Conservation (phyloP, 306 rosid species). For the Glycyrrhiza uralensis region DNA sequence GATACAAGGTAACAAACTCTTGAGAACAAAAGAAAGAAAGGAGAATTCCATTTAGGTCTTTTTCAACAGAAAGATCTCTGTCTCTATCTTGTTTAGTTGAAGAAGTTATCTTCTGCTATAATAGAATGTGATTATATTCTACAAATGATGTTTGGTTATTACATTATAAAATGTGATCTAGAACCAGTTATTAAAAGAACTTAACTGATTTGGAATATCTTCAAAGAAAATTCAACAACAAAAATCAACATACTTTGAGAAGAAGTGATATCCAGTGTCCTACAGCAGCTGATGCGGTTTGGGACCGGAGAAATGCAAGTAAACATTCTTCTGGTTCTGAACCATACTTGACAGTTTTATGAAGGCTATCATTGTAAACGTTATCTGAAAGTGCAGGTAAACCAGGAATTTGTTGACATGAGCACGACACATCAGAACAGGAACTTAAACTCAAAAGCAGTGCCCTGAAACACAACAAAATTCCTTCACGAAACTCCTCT, state of each 20-base stretch:
- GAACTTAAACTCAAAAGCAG: conserved; percentile 59
- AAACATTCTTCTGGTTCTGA: conserved; percentile 68
- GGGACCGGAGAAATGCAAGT: conserved; percentile 70
- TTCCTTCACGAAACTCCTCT: conserved; percentile 97
- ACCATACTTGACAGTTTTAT: conserved; percentile 31
- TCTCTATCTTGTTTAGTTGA: conserved; percentile 13
- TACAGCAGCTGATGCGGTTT: conserved; percentile 78
- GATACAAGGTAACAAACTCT: conserved; percentile 2
- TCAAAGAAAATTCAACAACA: conserved; percentile 10
- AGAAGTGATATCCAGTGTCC: conserved; percentile 98
- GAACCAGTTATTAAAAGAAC: not conserved
- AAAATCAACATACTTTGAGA: conserved; percentile 61
- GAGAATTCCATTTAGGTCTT: not conserved
- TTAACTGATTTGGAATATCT: conserved; percentile 8
- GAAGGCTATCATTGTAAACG: conserved; percentile 24
- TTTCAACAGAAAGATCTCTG: not conserved
- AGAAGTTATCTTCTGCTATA: not conserved
- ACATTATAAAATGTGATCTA: not conserved
- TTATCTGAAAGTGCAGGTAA: conserved; percentile 55
- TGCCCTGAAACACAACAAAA: conserved; percentile 70
- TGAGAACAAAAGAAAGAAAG: conserved; percentile 5
- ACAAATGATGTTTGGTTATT: conserved; percentile 9
- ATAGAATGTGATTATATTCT: conserved; percentile 7
- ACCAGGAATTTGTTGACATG: conserved; percentile 55
- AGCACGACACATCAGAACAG: conserved; percentile 59